These are phyloP conservation scores for Cucumis sativus DNA, from an alignment of 306 rosid genomes.

Conservation along the genomic window DNA sequence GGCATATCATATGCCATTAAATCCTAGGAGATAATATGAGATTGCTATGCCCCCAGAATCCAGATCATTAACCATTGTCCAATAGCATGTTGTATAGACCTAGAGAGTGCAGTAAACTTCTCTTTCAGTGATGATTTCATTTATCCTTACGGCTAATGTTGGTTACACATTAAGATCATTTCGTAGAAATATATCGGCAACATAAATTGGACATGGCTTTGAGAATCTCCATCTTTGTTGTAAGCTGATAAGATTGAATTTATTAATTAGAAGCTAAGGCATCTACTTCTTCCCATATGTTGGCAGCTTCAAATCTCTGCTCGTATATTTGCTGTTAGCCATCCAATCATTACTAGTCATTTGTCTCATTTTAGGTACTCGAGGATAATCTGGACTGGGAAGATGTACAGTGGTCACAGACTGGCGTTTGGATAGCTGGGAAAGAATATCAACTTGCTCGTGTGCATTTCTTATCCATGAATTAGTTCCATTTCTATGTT, in stretches of 20 bases:
- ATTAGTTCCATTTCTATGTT: constrained; percentile 20
- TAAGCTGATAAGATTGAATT: not conserved
- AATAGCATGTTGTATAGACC: not conserved
- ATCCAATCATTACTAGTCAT: not conserved
- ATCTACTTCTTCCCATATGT: not conserved
- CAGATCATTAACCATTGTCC: not conserved
- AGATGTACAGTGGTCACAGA: constrained; percentile 95
- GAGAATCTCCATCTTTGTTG: not conserved
- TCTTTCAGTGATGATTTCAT: not conserved
- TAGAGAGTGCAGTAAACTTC: not conserved
- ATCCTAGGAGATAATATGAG: not conserved
- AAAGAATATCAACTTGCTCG: constrained; percentile 88
- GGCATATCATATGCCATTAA: not conserved
- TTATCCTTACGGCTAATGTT: not conserved
- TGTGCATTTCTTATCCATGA: constrained; percentile 75
- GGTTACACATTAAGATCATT: not conserved
- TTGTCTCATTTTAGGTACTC: constrained; percentile 34
- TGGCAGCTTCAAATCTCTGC: not conserved
- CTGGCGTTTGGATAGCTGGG: constrained; percentile 92
- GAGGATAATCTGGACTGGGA: constrained; percentile 96
- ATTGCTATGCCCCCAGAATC: not conserved
- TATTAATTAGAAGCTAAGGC: not conserved
- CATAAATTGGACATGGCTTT: not conserved
- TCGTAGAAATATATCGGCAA: not conserved
- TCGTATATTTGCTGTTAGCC: not conserved